Evolutionary conservation across 306 rosid genomes (phyloP).

Genomic region (Lupinus albus): DNA sequence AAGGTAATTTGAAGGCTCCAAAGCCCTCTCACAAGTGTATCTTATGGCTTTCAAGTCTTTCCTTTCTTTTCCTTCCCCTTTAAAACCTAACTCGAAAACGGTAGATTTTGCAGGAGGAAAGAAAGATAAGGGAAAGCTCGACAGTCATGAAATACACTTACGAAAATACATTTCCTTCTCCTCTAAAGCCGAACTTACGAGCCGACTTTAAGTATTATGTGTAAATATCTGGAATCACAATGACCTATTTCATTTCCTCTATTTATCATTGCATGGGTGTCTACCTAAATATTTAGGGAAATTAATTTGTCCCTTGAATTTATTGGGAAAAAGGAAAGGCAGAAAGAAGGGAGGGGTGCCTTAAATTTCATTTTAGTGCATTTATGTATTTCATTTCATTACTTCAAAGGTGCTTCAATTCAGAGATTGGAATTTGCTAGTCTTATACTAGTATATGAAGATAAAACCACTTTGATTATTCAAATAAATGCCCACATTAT

Average conservation of each 20-base stretch:
- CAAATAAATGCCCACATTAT: not conserved
- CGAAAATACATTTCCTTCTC: too few species aligned
- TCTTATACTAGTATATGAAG: constrained; percentile 5
- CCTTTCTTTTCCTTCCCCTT: too few species aligned
- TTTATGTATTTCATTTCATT: not conserved
- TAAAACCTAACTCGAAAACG: too few species aligned
- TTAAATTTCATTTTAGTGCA: not conserved
- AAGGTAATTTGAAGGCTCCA: too few species aligned
- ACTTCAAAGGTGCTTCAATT: not conserved
- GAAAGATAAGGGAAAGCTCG: too few species aligned
- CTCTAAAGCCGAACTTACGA: too few species aligned
- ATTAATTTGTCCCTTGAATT: constrained; percentile 4
- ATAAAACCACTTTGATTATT: not conserved
- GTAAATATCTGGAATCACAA: constrained; percentile 43
- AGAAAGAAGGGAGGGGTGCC: not conserved
- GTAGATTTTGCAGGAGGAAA: too few species aligned
- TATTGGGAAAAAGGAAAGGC: not conserved
- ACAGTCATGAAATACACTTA: too few species aligned
- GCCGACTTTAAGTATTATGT: too few species aligned
- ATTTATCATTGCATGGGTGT: not conserved
- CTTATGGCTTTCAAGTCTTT: too few species aligned
- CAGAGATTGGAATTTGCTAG: not conserved
- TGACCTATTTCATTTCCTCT: constrained; percentile 21
- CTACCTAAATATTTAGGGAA: constrained; percentile 24
- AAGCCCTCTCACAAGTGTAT: too few species aligned